Evolutionary conservation across 768 basidiomycete genomes (phyloP), one percentile per base, ranked within the genome.

Genomic region (Serendipita sp.): DNA sequence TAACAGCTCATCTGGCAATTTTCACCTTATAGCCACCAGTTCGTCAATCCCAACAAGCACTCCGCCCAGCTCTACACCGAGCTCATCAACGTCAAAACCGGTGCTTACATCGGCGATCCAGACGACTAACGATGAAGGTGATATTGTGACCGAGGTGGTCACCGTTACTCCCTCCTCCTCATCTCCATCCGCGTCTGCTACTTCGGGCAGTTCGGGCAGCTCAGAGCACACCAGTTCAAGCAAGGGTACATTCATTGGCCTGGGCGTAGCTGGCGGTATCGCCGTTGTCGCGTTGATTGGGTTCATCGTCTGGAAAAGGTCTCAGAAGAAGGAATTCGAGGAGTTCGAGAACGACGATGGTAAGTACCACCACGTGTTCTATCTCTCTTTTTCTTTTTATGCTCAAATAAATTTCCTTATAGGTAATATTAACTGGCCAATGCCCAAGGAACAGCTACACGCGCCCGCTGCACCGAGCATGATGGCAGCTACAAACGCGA

Each of bases 361-460:
- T 89, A 73, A 70, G 87, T 81, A 41, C 41, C 7, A 13, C 15
- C 44, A 1, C 46, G 64, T 30, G 51, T 66, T 62, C 62, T 30
- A 28, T 52, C 60, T 35, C 41, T 66, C 10, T 15, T 16, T 54
- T 51, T 56, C 38, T 62, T 41, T 64, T 48, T n/a, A 41, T 15
- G 35, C 45, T 65, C 54, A 34, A 36, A 46, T 13, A 36, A 23
- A 60, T 11, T 34, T 62, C 8, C 67, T 44, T 52, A 10, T 71
- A 89, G 88, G 80, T 69, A 88, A 87, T 18, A 92, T 92, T 75
- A 91, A 91, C 74, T 92, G 90, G 90, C 90, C 90, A 2, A 90
- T 92, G 70, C 80, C 91, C 44, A 89, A 90, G 72, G 74, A 70
- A 63, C 82, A 83, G 67, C 77, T 79, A 3, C 83, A 85, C 65